Evolutionary conservation across 371 early-diverging fungal genomes (phyloP).

Genomic region (Mortierella sp.): DNA sequence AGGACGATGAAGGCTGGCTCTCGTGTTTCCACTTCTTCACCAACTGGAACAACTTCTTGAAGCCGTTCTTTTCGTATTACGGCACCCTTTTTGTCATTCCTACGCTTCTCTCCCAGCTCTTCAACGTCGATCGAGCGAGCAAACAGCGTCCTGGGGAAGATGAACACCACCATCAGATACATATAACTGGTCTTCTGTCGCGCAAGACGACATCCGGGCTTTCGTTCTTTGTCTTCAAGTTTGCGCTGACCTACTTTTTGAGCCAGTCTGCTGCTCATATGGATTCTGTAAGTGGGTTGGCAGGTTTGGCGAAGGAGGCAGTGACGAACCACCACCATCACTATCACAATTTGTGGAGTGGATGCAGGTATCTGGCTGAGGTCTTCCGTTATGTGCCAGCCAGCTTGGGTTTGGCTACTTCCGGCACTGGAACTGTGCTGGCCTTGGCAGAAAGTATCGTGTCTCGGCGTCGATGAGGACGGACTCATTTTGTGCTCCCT

Average conservation of each 20-base stretch:
- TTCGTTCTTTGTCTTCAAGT: slow-evolving; percentile 51
- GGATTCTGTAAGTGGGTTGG: slow-evolving; percentile 3
- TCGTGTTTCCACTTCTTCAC: slow-evolving; percentile 22
- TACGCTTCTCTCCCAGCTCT: slow-evolving; percentile 40
- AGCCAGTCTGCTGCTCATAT: slow-evolving; percentile 14
- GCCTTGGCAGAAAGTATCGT: slow-evolving; percentile 43
- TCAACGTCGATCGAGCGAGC: slow-evolving; percentile 34
- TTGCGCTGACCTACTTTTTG: slow-evolving; percentile 38
- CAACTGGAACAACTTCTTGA: slow-evolving; percentile 37
- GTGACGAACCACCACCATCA: slow-evolving; percentile 7
- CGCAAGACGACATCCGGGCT: slow-evolving; percentile 38
- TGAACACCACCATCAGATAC: slow-evolving; percentile 4
- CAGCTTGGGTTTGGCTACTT: slow-evolving; percentile 23
- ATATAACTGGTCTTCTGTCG: slow-evolving; percentile 28
- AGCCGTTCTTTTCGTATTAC: slow-evolving; percentile 42
- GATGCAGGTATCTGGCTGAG: slow-evolving; percentile 15
- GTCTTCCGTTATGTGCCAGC: slow-evolving; percentile 40
- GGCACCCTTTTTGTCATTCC: slow-evolving; percentile 31
- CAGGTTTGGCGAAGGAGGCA: slow-evolving; percentile 23
- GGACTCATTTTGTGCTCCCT: neutral
- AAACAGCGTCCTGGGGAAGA: neutral
- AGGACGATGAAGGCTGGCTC: slow-evolving; percentile 17
- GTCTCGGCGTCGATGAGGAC: slow-evolving; percentile 8
- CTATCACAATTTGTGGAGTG: slow-evolving; percentile 1
- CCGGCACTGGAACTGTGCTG: slow-evolving; percentile 37